phyloP scores from a whole-genome alignment of 176 grass and related monocot genomes.

The Lolium perenne region DNA sequence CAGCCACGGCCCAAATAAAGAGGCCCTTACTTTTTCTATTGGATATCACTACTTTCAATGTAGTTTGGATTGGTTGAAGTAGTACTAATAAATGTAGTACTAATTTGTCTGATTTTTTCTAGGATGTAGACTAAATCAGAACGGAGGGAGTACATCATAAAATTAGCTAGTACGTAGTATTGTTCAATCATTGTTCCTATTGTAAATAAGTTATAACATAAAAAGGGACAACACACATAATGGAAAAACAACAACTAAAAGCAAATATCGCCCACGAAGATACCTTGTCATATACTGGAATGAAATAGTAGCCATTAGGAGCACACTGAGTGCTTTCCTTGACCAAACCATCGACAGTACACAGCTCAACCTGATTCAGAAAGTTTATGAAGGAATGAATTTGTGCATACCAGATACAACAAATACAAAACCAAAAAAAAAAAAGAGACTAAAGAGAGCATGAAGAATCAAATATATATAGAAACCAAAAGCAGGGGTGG shows the following conservation, averaged over 20 bases:
- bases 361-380: slow-evolving; percentile 86
- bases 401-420: slow-evolving; percentile 18
- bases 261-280: slow-evolving; percentile 19
- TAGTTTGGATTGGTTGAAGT: too few relatives aligned
- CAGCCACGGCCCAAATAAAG: too few relatives aligned
- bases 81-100: too few relatives aligned
- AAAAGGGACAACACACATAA: slow-evolving; percentile 23
- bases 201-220: slow-evolving; percentile 6
- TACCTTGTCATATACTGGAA: slow-evolving; percentile 97
- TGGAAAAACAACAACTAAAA: slow-evolving; percentile 26
- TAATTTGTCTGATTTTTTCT: too few relatives aligned
- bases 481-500: not conserved
- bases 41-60: too few relatives aligned
- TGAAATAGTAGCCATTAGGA: slow-evolving; percentile 98
- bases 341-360: slow-evolving; percentile 82
- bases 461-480: not conserved
- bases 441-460: not conserved
- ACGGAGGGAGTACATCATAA: too few relatives aligned
- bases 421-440: not conserved
- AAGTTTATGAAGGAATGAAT: slow-evolving; percentile 33
- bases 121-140: too few relatives aligned
- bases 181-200: not conserved
- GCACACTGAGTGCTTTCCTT: slow-evolving; percentile 96
- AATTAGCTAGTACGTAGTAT: not conserved
- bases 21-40: too few relatives aligned